Conservation (phyloP, 2,329 filamentous ascomycete species). For the Arthroderma uncinatum region DNA sequence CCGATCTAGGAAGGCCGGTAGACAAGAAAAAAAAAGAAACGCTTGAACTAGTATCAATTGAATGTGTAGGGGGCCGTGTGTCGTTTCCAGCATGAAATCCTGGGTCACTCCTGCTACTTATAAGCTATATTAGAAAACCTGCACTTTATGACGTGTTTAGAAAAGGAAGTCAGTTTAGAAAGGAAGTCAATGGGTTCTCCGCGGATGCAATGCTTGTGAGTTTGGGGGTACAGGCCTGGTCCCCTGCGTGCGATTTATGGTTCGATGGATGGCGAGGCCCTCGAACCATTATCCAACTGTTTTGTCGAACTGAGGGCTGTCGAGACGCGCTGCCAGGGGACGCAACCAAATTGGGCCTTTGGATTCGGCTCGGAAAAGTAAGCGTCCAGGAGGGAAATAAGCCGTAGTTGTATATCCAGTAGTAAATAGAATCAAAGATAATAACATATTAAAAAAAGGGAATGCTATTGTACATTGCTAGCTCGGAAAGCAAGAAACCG, state of each 20-base stretch:
- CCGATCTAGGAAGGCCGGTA: no score
- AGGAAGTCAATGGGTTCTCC: background rate
- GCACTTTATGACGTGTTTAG: background rate
- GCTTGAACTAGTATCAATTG: background rate
- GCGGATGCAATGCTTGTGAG: background rate
- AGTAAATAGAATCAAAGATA: background rate
- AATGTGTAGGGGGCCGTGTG: background rate
- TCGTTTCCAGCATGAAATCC: background rate
- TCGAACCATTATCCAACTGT: background rate
- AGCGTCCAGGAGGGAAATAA: background rate
- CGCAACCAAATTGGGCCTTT: background rate
- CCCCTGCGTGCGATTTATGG: background rate
- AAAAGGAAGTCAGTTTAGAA: no score
- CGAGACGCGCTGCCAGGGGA: background rate
- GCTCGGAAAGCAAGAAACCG: background rate
- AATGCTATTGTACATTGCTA: slow-evolving; percentile 4
- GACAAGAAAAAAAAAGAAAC: background rate
- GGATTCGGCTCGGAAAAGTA: background rate
- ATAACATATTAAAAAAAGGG: background rate
- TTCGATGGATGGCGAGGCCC: background rate
- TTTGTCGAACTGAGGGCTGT: no score
- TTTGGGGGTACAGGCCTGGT: background rate
- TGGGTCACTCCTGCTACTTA: background rate
- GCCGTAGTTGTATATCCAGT: background rate
- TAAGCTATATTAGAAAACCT: background rate